Conservation (phyloP, 2,329 filamentous ascomycete genomes). For the Cryphonectria radicalis region DNA sequence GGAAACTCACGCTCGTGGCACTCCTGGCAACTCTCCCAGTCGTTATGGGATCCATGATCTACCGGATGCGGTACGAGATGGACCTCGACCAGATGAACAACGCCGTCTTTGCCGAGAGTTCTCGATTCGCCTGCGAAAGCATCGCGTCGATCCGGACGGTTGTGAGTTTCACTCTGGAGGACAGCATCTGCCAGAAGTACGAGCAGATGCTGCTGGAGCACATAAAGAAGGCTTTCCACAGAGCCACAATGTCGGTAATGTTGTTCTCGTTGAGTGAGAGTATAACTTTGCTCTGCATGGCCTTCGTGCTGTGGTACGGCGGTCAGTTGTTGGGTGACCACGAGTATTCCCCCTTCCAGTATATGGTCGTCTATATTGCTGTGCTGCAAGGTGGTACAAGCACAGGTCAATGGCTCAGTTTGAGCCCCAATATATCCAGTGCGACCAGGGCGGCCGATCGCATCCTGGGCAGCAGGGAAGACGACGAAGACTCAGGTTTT, state of each 20-base stretch:
- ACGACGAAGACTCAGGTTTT: conserved; percentile 5
- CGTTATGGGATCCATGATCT: conserved; percentile 42
- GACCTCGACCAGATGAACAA: conserved; percentile 62
- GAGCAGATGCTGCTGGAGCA: conserved; percentile 42
- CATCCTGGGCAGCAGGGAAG: conserved; percentile 32
- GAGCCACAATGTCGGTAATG: conserved; percentile 39
- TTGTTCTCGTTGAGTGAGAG: conserved; percentile 45
- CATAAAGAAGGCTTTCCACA: conserved; percentile 38
- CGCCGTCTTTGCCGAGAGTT: conserved; percentile 62
- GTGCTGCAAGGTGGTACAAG: conserved; percentile 40
- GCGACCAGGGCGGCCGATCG: conserved; percentile 38
- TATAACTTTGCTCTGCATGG: conserved; percentile 60
- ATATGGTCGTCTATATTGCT: conserved; percentile 41
- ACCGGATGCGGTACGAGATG: conserved; percentile 56
- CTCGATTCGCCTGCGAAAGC: conserved; percentile 66
- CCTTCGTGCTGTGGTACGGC: conserved; percentile 59
- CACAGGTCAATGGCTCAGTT: conserved; percentile 40
- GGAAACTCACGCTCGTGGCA: conserved; percentile 72
- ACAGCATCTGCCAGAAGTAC: conserved; percentile 52
- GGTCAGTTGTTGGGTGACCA: conserved; percentile 37
- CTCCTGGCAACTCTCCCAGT: conserved; percentile 41
- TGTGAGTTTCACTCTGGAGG: conserved; percentile 63
- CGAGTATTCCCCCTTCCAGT: conserved; percentile 40
- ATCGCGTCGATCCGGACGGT: conserved; percentile 67
- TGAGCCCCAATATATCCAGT: conserved; percentile 40